Evolutionary conservation across 257 asterid genomes (phyloP).

Genomic region (Verbascum thapsus): DNA sequence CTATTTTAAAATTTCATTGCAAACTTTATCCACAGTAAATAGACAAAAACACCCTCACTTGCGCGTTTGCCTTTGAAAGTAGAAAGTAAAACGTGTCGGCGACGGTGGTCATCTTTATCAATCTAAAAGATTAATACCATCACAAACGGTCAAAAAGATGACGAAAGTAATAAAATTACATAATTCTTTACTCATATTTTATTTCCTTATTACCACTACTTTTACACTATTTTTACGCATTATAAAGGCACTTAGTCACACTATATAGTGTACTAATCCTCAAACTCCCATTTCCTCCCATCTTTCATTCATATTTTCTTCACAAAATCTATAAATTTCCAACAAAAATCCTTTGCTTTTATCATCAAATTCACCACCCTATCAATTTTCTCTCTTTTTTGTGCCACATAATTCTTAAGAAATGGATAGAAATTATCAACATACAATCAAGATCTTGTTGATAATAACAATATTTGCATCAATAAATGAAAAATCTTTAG

Average conservation of each 20-base stretch:
- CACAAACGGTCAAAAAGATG: background rate
- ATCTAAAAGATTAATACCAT: slow-evolving; percentile 21
- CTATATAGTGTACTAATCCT: slow-evolving; percentile 8
- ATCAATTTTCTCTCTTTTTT: no score
- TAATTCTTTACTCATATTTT: background rate
- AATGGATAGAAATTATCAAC: slow-evolving; percentile 42
- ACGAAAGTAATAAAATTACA: background rate
- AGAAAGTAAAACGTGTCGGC: slow-evolving; percentile 25
- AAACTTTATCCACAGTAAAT: no score
- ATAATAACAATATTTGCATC: slow-evolving; percentile 30
- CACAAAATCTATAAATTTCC: background rate
- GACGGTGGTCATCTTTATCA: slow-evolving; percentile 40
- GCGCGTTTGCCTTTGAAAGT: slow-evolving; percentile 20
- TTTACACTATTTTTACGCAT: slow-evolving; percentile 37
- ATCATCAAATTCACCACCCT: no score
- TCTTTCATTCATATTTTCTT: slow-evolving; percentile 7
- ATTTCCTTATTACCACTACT: slow-evolving; percentile 24
- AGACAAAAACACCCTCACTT: no score
- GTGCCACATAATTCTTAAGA: slow-evolving; percentile 8
- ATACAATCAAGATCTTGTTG: slow-evolving; percentile 29
- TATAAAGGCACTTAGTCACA: slow-evolving; percentile 35
- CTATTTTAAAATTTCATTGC: no score
- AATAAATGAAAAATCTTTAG: background rate
- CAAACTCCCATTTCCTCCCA: background rate
- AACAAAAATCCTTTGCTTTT: no score